Conservation (phyloP, 768 basidiomycete genomes). For the Tulasnella sp. region DNA sequence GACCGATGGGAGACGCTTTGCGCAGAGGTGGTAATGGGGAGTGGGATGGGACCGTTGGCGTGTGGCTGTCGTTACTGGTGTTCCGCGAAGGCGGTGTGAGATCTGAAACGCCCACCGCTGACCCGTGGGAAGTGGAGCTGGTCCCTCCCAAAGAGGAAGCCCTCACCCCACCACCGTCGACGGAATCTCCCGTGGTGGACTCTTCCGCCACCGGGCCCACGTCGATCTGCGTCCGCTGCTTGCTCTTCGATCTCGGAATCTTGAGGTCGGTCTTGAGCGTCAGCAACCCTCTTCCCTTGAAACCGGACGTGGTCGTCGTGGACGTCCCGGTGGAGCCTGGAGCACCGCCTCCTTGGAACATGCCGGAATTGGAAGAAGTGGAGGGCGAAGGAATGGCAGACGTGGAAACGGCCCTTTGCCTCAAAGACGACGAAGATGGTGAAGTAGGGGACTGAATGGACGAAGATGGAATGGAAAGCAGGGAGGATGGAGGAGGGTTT, state of each 20-base stretch:
- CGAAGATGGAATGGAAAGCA: constrained; percentile 42
- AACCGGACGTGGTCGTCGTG: neutral
- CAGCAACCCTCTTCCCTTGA: neutral
- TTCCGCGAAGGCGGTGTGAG: constrained; percentile 14
- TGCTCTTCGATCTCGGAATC: neutral
- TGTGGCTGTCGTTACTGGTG: neutral
- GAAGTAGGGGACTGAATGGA: constrained; percentile 49
- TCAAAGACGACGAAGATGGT: constrained; percentile 23
- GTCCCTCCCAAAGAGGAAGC: neutral
- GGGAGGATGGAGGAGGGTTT: constrained; percentile 49
- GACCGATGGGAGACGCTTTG: neutral
- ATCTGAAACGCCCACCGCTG: neutral
- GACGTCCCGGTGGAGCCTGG: constrained; percentile 4
- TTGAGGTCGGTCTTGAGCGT: constrained; percentile 1
- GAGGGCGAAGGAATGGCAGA: constrained; percentile 29
- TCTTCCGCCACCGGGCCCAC: neutral
- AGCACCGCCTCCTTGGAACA: constrained; percentile 18
- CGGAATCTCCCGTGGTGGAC: neutral
- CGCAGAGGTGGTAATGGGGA: neutral
- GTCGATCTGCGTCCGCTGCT: neutral
- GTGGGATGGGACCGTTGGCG: neutral
- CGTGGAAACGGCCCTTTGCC: neutral
- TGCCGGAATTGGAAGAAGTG: neutral
- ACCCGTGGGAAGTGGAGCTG: neutral
- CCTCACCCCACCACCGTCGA: neutral